Evolutionary conservation across 2,329 filamentous ascomycete species (phyloP).

Genomic region (Colletotrichum gloeosporioides): DNA sequence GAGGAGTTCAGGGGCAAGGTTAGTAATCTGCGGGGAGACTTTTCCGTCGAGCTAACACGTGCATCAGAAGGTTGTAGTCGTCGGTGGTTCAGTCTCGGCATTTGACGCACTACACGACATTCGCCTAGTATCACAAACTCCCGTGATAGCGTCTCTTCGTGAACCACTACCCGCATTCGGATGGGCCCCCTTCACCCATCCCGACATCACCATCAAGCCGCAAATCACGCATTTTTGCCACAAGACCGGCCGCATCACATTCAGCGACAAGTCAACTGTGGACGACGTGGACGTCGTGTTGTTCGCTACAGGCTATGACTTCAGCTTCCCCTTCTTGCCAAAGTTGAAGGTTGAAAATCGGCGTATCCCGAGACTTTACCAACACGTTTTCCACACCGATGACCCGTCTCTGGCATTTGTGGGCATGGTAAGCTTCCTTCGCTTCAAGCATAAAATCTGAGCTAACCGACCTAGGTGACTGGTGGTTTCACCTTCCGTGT

Average conservation of each 20-base stretch:
- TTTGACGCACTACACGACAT: neutral
- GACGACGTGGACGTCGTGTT: neutral
- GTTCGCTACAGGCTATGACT: neutral
- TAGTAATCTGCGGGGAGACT: too few species aligned
- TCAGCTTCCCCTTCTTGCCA: neutral
- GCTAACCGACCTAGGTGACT: constrained; percentile 26
- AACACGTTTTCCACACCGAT: neutral
- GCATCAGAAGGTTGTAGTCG: neutral
- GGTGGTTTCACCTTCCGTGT: constrained; percentile 40
- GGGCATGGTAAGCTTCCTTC: neutral
- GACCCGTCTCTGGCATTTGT: neutral
- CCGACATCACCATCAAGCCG: neutral
- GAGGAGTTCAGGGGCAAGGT: neutral
- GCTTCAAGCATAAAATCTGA: neutral
- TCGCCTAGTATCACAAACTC: neutral
- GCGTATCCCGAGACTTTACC: neutral
- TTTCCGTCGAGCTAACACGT: neutral
- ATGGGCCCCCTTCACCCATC: neutral
- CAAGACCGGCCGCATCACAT: neutral
- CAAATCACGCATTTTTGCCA: neutral
- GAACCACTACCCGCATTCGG: neutral
- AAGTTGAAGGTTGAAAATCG: neutral
- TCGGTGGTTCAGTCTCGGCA: neutral
- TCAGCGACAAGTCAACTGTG: neutral
- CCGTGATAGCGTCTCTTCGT: neutral